phyloP scores from a whole-genome alignment of 2,329 filamentous ascomycete genomes.

The Capronia epimyces region DNA sequence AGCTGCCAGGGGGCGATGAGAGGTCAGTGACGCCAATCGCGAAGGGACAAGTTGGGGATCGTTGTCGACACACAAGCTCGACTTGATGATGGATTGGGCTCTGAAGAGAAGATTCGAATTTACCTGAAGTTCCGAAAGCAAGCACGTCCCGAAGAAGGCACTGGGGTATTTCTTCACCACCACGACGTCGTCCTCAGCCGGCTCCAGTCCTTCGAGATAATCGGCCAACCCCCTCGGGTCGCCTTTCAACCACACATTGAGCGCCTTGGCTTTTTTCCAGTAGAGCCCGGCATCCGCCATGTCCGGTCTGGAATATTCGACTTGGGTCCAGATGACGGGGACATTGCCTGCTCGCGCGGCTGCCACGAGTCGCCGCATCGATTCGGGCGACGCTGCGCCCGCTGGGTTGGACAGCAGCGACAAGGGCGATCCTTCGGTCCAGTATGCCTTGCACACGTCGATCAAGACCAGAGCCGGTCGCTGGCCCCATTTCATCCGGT shows the following conservation, averaged over 20 bases:
- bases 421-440: slow-evolving; percentile 41
- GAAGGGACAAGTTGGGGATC: no score
- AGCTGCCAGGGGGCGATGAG: no score
- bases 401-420: slow-evolving; percentile 37
- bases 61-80: no score
- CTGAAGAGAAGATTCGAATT: no score
- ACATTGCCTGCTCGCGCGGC: slow-evolving; percentile 38
- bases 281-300: slow-evolving; percentile 46
- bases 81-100: no score
- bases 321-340: slow-evolving; percentile 44
- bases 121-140: slow-evolving; percentile 39
- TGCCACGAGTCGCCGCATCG: slow-evolving; percentile 39
- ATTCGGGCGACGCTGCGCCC: slow-evolving; percentile 35
- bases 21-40: no score
- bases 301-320: slow-evolving; percentile 39
- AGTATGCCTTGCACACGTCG: slow-evolving; percentile 47
- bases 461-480: slow-evolving; percentile 43
- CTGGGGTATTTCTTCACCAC: slow-evolving; percentile 43
- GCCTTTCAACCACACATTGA: slow-evolving; percentile 41
- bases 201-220: slow-evolving; percentile 40
- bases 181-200: slow-evolving; percentile 35
- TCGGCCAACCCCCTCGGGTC: slow-evolving; percentile 38
- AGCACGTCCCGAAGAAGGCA: slow-evolving; percentile 45
- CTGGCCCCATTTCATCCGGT: slow-evolving; percentile 43
- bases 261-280: slow-evolving; percentile 40